phyloP scores from a whole-genome alignment of 768 basidiomycete species.

The Leccinum olivaceopallidum region DNA sequence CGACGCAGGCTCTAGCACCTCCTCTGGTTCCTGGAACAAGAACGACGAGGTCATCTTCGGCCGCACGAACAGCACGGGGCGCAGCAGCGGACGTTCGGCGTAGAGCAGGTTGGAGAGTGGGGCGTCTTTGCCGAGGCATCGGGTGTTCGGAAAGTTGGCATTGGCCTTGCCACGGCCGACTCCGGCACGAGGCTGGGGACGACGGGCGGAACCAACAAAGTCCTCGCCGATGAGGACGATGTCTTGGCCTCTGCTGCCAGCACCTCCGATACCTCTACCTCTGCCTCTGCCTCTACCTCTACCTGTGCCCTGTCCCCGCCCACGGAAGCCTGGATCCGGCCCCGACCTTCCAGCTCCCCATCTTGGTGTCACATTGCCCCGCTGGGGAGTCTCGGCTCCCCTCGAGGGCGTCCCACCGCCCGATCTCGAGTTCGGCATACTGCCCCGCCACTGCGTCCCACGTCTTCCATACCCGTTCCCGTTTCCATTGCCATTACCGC shows the following conservation, averaged over 20 bases:
- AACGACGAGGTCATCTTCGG: conserved; percentile 47
- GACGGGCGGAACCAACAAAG: neutral
- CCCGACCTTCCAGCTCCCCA: conserved; percentile 19
- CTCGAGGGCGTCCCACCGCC: conserved; percentile 16
- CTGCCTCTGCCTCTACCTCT: neutral
- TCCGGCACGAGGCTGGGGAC: conserved; percentile 3
- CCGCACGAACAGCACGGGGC: conserved; percentile 70
- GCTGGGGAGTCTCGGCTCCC: conserved; percentile 15
- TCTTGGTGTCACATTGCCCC: conserved; percentile 11
- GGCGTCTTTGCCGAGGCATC: conserved; percentile 33
- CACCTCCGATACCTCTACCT: neutral
- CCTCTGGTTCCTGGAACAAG: conserved; percentile 58
- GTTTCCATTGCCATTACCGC: neutral
- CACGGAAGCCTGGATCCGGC: conserved; percentile 25
- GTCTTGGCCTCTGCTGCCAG: neutral
- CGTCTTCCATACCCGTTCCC: conserved; percentile 3
- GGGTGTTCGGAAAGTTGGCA: neutral
- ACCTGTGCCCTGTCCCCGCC: conserved; percentile 10
- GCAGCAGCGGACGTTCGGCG: conserved; percentile 58
- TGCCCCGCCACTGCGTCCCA: conserved; percentile 6
- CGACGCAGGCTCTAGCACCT: conserved; percentile 54
- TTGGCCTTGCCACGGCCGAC: neutral
- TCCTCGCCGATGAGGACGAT: neutral
- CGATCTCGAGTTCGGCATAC: conserved; percentile 11
- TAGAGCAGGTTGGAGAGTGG: conserved; percentile 58